Base-by-base conservation (phyloP, 176 grass and related monocot genomes). In the Musa itinerans region DNA sequence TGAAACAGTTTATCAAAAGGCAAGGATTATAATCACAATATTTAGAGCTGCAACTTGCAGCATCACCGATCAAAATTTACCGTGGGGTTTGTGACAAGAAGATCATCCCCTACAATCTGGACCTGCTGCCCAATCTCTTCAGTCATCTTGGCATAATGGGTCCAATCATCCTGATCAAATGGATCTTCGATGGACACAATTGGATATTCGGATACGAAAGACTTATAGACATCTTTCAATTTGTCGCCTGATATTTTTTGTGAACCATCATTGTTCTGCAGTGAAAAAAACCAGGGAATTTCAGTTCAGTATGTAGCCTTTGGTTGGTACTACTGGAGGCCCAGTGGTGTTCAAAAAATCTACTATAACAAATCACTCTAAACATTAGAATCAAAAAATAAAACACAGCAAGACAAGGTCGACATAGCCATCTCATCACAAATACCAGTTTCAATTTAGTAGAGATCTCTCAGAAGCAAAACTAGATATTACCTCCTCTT, bases 71-170 rank as follows among this genome's bases (percentile, higher is more conserved):
- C 22, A 56, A 12, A 14, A 81, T 77, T 91, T 83, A 98, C 94
- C 10, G 86, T 98, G 24, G 90, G 90, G 25, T 98, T 98, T 11
- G 94, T 98, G 63, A 98, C 94, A 62, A 98, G 94, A 59, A 98
- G 94, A 68, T 98, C 90, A 79, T 98, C 94, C 17, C 90, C 94
- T 12, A 98, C 94, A 78, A 98, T 93, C 86, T 98, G 94, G 65
- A 98, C 90, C 52, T 87, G 15, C 76, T 90, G 56, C 27, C 93
- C 93, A 83, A 96, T 78, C 80, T 96, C 89, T 16, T 86, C 81
- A 49, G 93, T 96, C 79, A 96, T 56, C 78, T 92, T 96, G 50
- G 87, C 89, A 72, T 96, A 92, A 69, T 89, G 84, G 56, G 63
- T 65, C 93, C 93, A 96, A 79, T 96, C 93, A 83, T 96, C 93